Conservation (phyloP, 805 yeast species). For the Barnettozyma sucrosica region DNA sequence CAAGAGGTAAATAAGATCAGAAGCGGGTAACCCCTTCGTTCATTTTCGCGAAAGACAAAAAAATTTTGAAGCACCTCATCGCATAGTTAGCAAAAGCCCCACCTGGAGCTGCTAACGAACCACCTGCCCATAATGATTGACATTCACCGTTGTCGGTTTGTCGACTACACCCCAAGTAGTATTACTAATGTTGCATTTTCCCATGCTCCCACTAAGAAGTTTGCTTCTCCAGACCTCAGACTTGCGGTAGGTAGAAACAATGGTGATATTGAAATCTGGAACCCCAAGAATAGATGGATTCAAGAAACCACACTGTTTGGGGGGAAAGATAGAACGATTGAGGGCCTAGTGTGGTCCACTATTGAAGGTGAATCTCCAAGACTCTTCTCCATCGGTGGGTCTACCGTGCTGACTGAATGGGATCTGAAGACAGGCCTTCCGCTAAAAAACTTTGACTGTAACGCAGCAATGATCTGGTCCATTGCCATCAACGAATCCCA, state of each 20-base stretch:
- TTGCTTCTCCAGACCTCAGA: slow-evolving; percentile 53
- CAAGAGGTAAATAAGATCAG: not conserved
- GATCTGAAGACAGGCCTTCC: slow-evolving; percentile 71
- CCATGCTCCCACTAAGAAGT: slow-evolving; percentile 43
- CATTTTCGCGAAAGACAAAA: slow-evolving; percentile 2
- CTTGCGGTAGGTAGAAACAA: slow-evolving; percentile 89
- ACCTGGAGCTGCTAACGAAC: not conserved
- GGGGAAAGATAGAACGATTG: slow-evolving; percentile 77
- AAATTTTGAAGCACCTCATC: slow-evolving; percentile 7
- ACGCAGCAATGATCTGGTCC: slow-evolving; percentile 93
- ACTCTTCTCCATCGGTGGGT: slow-evolving; percentile 90
- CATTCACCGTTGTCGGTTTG: slow-evolving; percentile 85
- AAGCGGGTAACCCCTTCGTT: slow-evolving; percentile 1
- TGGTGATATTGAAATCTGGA: slow-evolving; percentile 96
- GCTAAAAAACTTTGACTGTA: slow-evolving; percentile 72
- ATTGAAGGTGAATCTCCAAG: slow-evolving; percentile 50
- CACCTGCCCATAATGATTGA: slow-evolving; percentile 10
- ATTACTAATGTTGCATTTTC: slow-evolving; percentile 81
- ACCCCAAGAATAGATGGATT: slow-evolving; percentile 75
- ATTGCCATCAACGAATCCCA: slow-evolving; percentile 59
- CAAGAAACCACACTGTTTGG: slow-evolving; percentile 74
- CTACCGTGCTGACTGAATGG: slow-evolving; percentile 91
- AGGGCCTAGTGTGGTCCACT: slow-evolving; percentile 78
- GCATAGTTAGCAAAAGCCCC: not conserved
- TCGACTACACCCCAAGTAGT: slow-evolving; percentile 80